Evolutionary conservation across 192 early-diverging fungal genomes (phyloP).

Genomic region (Funneliformis geosporum): DNA sequence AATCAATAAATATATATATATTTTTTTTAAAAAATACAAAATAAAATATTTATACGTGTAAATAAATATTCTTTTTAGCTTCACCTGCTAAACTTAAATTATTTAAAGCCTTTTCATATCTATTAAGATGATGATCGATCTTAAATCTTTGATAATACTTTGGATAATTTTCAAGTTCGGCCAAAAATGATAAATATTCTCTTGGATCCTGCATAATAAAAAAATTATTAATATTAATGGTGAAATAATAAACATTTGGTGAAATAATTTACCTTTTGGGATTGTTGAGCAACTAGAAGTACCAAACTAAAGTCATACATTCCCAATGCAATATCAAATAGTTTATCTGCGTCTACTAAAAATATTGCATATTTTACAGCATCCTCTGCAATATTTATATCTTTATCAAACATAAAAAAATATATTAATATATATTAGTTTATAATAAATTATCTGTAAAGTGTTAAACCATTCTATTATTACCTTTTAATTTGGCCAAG

Average conservation of each 20-base stretch:
- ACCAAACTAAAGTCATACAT: conserved; percentile 93
- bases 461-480: too few relatives aligned
- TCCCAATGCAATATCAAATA: conserved; percentile 90
- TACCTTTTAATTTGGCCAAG: conserved; percentile 61
- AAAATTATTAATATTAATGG: background rate
- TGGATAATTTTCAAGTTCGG: conserved; percentile 74
- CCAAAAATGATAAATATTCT: conserved; percentile 90
- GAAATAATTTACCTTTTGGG: conserved; percentile 68
- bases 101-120: conserved; percentile 64
- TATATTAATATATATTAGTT: background rate
- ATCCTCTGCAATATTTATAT: conserved; percentile 70
- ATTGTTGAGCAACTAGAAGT: conserved; percentile 94
- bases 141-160: conserved; percentile 79
- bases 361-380: conserved; percentile 92
- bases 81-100: conserved; percentile 65
- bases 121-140: conserved; percentile 86
- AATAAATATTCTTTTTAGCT: background rate
- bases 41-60: background rate
- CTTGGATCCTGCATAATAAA: conserved; percentile 75
- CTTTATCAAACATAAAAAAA: conserved; percentile 43
- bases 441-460: too few relatives aligned
- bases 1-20: background rate
- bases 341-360: conserved; percentile 82
- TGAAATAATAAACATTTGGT: background rate
- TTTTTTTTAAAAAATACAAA: background rate